Conservation (phyloP, 192 early-diverging fungal genomes). For the Chytriomyces confervae region DNA sequence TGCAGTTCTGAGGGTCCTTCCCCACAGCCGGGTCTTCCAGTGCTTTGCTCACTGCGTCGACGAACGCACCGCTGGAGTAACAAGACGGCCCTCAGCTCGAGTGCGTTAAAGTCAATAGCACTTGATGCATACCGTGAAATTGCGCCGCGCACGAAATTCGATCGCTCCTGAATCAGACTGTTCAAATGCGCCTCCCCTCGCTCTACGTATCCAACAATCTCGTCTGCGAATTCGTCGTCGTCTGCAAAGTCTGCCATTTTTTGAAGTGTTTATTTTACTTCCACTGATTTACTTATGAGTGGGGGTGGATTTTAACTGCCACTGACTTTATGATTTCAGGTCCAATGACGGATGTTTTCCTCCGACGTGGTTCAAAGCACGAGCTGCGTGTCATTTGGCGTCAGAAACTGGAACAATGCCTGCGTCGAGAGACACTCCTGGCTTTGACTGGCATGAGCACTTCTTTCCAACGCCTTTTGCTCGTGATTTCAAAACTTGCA, state of each 20-base stretch:
- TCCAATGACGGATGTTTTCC: too few species aligned
- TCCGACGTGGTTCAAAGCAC: too few species aligned
- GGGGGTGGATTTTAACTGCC: too few species aligned
- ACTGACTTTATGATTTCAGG: too few species aligned
- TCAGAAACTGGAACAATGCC: too few species aligned
- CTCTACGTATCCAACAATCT: slow-evolving; percentile 52
- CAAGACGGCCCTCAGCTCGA: not conserved
- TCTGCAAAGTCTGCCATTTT: slow-evolving; percentile 41
- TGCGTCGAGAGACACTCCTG: too few species aligned
- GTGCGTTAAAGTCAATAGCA: not conserved
- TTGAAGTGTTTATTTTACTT: too few species aligned
- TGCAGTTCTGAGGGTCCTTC: slow-evolving; percentile 35
- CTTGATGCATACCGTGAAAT: slow-evolving; percentile 63
- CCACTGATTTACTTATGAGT: too few species aligned
- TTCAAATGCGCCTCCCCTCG: slow-evolving; percentile 45
- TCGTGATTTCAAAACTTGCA: too few species aligned
- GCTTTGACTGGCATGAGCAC: too few species aligned
- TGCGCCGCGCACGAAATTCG: slow-evolving; percentile 66
- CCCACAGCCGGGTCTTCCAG: slow-evolving; percentile 52
- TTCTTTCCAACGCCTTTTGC: too few species aligned
- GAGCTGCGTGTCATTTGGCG: too few species aligned
- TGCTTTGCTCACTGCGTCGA: slow-evolving; percentile 40
- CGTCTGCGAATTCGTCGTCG: slow-evolving; percentile 63
- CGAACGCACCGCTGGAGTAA: slow-evolving; percentile 35
- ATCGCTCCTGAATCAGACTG: slow-evolving; percentile 60